Base-by-base conservation (phyloP, 768 basidiomycete genomes). In the Lentinula sp. region DNA sequence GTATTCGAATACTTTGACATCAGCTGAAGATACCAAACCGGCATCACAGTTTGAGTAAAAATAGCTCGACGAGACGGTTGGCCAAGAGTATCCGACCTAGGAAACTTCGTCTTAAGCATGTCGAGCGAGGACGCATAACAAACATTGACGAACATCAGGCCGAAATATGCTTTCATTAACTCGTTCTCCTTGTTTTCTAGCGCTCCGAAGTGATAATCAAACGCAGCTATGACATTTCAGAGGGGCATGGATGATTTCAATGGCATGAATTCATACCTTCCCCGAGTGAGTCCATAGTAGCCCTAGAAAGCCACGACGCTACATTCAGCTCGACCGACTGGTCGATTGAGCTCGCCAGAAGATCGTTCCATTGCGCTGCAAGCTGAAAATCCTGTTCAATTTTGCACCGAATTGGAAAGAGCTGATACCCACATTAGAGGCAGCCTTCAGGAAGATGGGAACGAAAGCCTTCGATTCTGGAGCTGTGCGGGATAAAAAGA, bases 201-300 rank as follows among this genome's bases (percentile, higher is more conserved):
- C 0, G 80, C 80, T 28, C 81, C 82, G 60, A 86, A 83, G 16
- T 83, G 77, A 66, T 83, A 83, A 65, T 84, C 83, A 69, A 81
- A 81, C 2, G 80, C 80, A 60, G 80, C 80, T 81, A 54, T 35
- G n/a, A 16, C 32, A 42, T 4, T 32, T 9, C 16, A 13, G 7
- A 42, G 16, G 23, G 50, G 35, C 39, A 42, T 50, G 18, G 16
- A 49, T 31, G 15, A 35, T 45, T 31, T 13, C 16, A 13, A 28
- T 39, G 34, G 21, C 10, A 62, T 31, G 32, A 16, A 15, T 8
- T 51, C 16, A 37, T 61, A 80, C 80, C 80, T 77, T 80, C 78
- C 39, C 80, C 80, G 56, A 82, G 75, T 15, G 78, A 76, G 66
- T 82, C 80, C 71, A 82, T 78, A 0, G 79, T 78, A 2, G 77